Conservation (phyloP, 306 rosid species). For the Calophaca sinica region DNA sequence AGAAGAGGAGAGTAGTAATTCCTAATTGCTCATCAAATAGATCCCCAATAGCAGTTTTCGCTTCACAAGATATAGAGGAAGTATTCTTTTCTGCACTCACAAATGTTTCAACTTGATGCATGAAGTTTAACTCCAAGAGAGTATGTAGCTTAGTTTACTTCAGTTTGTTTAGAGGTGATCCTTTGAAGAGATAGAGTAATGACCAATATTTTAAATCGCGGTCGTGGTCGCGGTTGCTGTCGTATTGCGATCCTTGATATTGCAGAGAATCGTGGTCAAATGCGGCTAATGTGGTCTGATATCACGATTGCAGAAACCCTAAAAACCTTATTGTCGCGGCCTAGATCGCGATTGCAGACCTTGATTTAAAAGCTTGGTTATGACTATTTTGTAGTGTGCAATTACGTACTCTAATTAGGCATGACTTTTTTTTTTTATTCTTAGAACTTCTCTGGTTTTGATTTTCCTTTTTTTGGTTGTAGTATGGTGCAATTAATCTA, state of each 20-base stretch:
- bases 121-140: slow-evolving; percentile 22
- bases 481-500: background rate
- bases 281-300: too few species aligned
- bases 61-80: slow-evolving; percentile 59
- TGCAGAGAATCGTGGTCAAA: too few species aligned
- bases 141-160: slow-evolving; percentile 32
- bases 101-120: slow-evolving; percentile 42
- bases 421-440: background rate
- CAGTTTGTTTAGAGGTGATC: slow-evolving; percentile 39
- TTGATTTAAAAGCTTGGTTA: too few species aligned
- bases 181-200: slow-evolving; percentile 21
- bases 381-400: slow-evolving; percentile 44
- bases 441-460: slow-evolving; percentile 1
- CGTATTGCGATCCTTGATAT: too few species aligned
- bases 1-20: slow-evolving; percentile 57
- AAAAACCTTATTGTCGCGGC: too few species aligned
- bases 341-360: too few species aligned
- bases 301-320: too few species aligned
- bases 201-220: background rate
- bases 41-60: slow-evolving; percentile 43
- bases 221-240: too few species aligned
- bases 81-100: slow-evolving; percentile 58
- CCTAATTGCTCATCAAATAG: slow-evolving; percentile 43
- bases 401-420: background rate
- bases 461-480: background rate